Conservation (phyloP, 352 stramenopile species). For the Globisporangium lucens region DNA sequence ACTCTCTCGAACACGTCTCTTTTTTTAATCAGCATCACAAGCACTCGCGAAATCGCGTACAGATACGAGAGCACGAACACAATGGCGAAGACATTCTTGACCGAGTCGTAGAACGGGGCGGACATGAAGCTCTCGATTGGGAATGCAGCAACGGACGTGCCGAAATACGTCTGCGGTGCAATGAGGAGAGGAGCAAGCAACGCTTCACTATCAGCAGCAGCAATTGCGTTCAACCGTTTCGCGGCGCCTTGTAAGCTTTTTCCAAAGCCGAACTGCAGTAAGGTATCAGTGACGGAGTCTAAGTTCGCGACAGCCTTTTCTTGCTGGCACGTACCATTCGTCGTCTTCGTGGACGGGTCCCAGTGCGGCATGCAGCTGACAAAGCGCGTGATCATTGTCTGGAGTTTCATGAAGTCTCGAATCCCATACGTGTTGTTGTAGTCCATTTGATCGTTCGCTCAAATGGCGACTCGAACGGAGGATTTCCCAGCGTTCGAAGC, state of each 20-base stretch:
- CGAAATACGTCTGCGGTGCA: slow-evolving; percentile 43
- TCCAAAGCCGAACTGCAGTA: slow-evolving; percentile 14
- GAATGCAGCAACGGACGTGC: slow-evolving; percentile 32
- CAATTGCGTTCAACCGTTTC: slow-evolving; percentile 18
- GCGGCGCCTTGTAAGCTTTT: not conserved
- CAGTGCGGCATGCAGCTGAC: slow-evolving; percentile 53
- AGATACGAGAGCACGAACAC: slow-evolving; percentile 86
- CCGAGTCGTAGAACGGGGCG: slow-evolving; percentile 61
- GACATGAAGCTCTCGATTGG: slow-evolving; percentile 47
- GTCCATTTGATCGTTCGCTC: slow-evolving; percentile 36
- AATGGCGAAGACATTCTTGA: slow-evolving; percentile 54
- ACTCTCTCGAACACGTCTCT: slow-evolving; percentile 52
- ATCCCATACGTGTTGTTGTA: slow-evolving; percentile 40
- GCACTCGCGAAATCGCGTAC: slow-evolving; percentile 65
- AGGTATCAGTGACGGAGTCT: slow-evolving; percentile 15
- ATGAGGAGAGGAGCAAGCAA: slow-evolving; percentile 40
- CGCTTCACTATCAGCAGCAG: slow-evolving; percentile 25
- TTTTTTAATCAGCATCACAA: slow-evolving; percentile 87
- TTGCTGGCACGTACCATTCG: slow-evolving; percentile 43
- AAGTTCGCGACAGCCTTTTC: slow-evolving; percentile 29
- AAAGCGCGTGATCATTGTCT: slow-evolving; percentile 60
- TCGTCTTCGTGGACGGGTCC: slow-evolving; percentile 32
- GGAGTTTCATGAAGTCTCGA: slow-evolving; percentile 62
- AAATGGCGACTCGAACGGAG: slow-evolving; percentile 46
- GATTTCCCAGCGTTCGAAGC: slow-evolving; percentile 37